Percentiles rank a stretch among this genome's conserved stretches.
Evolutionary conservation across 1,284 basidiomycete genomes (phyloP).

Genomic region (Sanghuangporus sanghuang): DNA sequence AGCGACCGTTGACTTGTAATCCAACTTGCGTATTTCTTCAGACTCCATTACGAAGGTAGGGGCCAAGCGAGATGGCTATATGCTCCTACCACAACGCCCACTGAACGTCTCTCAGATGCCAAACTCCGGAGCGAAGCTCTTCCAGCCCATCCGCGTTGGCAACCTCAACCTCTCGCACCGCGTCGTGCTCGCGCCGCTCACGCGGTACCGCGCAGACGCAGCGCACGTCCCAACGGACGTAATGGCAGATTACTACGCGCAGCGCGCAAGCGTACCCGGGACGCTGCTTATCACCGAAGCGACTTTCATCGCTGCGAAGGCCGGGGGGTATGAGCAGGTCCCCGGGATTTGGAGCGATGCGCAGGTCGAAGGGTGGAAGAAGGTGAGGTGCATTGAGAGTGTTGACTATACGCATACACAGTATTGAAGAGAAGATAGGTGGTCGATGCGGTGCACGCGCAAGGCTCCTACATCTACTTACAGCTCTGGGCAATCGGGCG

Average conservation of each 20-base stretch:
- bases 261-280: conserved; percentile 25
- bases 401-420: neutral
- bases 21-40: no score
- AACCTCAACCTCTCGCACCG: conserved; percentile 24
- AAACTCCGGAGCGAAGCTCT: conserved; percentile 20
- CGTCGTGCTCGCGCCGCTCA: conserved; percentile 30
- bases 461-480: conserved; percentile 32
- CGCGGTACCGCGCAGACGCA: conserved; percentile 26
- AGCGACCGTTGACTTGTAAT: no score
- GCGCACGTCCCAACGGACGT: conserved; percentile 22
- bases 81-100: no score
- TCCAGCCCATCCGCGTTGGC: conserved; percentile 28
- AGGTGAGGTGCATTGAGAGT: conserved; percentile 21
- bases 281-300: conserved; percentile 30
- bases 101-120: neutral
- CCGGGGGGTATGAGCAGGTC: conserved; percentile 20
- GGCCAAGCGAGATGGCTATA: no score
- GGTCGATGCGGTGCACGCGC: conserved; percentile 36
- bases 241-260: conserved; percentile 25
- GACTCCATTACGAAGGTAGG: no score
- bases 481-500: conserved; percentile 46
- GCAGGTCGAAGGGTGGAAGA: conserved; percentile 29
- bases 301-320: conserved; percentile 24
- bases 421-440: conserved; percentile 20
- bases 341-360: conserved; percentile 25